Percentiles rank a stretch among this genome's conserved stretches.
Conservation (phyloP, 306 rosid genomes). For the Canavalia gladiata region DNA sequence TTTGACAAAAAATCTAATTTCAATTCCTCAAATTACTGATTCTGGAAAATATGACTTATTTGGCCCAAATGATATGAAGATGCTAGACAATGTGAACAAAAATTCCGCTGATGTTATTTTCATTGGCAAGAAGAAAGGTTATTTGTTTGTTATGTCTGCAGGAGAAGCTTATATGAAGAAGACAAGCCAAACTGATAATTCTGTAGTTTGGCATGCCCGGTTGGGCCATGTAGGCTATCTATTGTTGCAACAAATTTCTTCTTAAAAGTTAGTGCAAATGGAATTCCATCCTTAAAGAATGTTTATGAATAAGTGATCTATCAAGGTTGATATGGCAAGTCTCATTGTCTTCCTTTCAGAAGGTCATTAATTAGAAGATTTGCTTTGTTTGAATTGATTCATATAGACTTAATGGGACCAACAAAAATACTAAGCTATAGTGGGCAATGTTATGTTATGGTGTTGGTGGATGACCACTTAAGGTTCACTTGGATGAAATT, state of each 20-base stretch:
- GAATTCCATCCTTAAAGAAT: not conserved
- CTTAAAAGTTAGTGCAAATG: not conserved
- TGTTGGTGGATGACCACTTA: too few relatives aligned
- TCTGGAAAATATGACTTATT: constrained; percentile 10
- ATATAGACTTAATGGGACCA: too few relatives aligned
- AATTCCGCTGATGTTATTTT: too few relatives aligned
- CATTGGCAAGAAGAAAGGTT: not conserved
- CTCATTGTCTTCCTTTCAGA: not conserved
- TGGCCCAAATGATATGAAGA: not conserved
- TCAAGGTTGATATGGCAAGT: constrained; percentile 26
- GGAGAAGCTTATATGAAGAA: constrained; percentile 29
- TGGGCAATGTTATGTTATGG: too few relatives aligned
- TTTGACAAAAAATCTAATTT: constrained; percentile 17
- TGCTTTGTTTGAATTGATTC: too few relatives aligned
- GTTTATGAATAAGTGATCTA: not conserved
- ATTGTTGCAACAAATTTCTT: not conserved
- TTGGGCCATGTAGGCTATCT: constrained; percentile 32
- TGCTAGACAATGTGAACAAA: not conserved
- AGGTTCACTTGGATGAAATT: too few relatives aligned
- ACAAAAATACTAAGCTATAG: too few relatives aligned
- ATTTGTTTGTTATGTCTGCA: not conserved
- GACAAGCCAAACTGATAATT: not conserved
- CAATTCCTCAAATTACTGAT: not conserved
- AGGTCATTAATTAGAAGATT: too few relatives aligned
- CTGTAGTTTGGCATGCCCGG: constrained; percentile 29